Evolutionary conservation across 768 basidiomycete genomes (phyloP).

Genomic region (Russula brevipes): DNA sequence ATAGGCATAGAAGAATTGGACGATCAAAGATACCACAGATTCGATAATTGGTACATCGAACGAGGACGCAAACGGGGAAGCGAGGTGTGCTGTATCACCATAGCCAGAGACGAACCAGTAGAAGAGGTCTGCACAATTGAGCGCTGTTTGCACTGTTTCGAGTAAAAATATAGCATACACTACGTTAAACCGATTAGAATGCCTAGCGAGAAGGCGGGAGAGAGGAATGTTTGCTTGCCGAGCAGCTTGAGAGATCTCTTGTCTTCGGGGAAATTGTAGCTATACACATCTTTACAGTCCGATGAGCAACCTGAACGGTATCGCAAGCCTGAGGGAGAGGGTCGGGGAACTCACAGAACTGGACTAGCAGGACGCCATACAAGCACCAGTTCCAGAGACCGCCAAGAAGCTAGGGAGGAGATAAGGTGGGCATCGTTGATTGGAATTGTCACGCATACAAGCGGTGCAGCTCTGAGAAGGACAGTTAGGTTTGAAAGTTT

Average conservation of each 20-base stretch:
- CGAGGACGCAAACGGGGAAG: constrained; percentile 21
- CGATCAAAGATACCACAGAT: constrained; percentile 1
- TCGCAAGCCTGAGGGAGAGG: neutral
- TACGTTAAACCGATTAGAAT: constrained; percentile 5
- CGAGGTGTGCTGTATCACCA: constrained; percentile 28
- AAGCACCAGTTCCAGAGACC: constrained; percentile 28
- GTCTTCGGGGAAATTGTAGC: constrained; percentile 11
- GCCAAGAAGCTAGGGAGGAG: neutral
- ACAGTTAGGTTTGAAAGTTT: no score
- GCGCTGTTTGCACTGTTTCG: constrained; percentile 28
- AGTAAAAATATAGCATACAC: constrained; percentile 28
- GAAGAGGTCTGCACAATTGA: constrained; percentile 29
- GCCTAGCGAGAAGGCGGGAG: no score
- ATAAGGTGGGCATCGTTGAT: no score
- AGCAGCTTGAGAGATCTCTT: neutral
- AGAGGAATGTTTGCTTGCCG: neutral
- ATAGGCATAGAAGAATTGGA: constrained; percentile 8
- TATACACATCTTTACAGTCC: constrained; percentile 11
- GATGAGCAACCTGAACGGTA: neutral
- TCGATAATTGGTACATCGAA: constrained; percentile 16
- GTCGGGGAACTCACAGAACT: constrained; percentile 27
- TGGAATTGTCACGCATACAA: neutral
- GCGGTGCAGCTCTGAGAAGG: neutral
- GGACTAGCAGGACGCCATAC: constrained; percentile 30
- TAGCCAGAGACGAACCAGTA: constrained; percentile 31